Evolutionary conservation across 805 yeast genomes (phyloP).

Genomic region (Metschnikowia henanensis): DNA sequence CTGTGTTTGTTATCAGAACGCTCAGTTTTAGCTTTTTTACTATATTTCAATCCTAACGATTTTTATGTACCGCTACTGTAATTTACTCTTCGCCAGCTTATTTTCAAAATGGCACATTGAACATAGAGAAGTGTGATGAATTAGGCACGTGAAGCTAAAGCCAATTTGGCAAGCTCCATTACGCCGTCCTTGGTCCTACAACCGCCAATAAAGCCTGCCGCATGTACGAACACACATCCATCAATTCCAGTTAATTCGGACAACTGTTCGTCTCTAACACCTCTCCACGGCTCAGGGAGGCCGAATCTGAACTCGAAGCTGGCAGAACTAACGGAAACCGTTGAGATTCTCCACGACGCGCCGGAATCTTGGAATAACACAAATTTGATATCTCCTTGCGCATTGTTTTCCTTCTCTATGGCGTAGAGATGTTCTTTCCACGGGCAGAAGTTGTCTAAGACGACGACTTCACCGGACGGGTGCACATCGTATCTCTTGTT

Average conservation of each 20-base stretch:
- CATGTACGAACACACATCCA: constrained; percentile 90
- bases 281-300: constrained; percentile 91
- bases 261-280: constrained; percentile 87
- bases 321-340: constrained; percentile 78
- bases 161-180: constrained; percentile 60
- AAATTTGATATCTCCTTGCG: constrained; percentile 61
- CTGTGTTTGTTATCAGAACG: too few species aligned
- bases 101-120: too few species aligned
- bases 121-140: too few species aligned
- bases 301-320: constrained; percentile 86
- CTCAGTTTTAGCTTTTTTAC: too few species aligned
- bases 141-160: constrained; percentile 22
- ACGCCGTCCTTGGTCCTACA: constrained; percentile 79
- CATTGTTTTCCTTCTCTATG: constrained; percentile 61
- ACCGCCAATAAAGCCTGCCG: constrained; percentile 98
- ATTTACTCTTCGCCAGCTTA: too few species aligned
- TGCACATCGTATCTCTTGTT: constrained; percentile 59
- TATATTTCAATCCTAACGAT: too few species aligned
- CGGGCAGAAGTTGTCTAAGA: constrained; percentile 77
- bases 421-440: constrained; percentile 93
- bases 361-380: constrained; percentile 80
- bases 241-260: constrained; percentile 74
- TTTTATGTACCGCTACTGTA: too few species aligned
- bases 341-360: constrained; percentile 80
- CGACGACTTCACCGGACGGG: constrained; percentile 67